Base-by-base conservation (phyloP, 192 early-diverging fungal genomes). In the Umbelopsis sp. region DNA sequence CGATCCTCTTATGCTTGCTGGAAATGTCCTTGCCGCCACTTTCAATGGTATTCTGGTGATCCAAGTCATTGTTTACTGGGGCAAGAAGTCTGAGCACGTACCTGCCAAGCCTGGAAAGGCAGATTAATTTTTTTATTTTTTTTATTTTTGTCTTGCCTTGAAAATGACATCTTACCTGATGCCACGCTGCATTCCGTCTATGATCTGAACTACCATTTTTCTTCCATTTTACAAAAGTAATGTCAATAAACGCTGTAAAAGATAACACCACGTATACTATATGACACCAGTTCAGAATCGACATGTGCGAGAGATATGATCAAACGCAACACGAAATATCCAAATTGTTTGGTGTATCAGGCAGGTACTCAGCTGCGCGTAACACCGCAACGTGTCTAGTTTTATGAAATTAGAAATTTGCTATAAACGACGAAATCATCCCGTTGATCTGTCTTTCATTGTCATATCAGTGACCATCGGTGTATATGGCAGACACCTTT, bases 41-140 rank as follows among this genome's bases (percentile, higher is more conserved):
- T 86, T 97, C 65, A 97, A 99, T 78, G 88, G 81, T 25, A 73
- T 95, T 17, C 75, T 97, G 41, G 86, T 91, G 20, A 69, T 85
- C 1, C 96, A 97, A 79, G 87, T 96, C 80, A 65, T 93, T 65
- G 79, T 85, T 8, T 95, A 94, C 82, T 93, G 93, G 93, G 87
- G 89, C 68, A 81, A 78, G 16, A 74, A 71, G 8, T 32, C 31
- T 4, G 56, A 62, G 31, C 31, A 20, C 26, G 31, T 34, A 20
- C 7, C 31, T 34, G 56, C 17, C 10, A 62, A 62, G 17, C 56
- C 56, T n/a, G 56, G 56, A 62, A 62, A 62, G 31, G 56, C 56
- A 62, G 56, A 62, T 62, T 62, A 34, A 62, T 29, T 14, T 62
- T 2, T 17, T 20, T 36, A 11, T 11, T 17, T 34, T 11, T 8